phyloP scores from a whole-genome alignment of 176 grass and related monocot genomes.

The Bolboschoenus planiculmis region DNA sequence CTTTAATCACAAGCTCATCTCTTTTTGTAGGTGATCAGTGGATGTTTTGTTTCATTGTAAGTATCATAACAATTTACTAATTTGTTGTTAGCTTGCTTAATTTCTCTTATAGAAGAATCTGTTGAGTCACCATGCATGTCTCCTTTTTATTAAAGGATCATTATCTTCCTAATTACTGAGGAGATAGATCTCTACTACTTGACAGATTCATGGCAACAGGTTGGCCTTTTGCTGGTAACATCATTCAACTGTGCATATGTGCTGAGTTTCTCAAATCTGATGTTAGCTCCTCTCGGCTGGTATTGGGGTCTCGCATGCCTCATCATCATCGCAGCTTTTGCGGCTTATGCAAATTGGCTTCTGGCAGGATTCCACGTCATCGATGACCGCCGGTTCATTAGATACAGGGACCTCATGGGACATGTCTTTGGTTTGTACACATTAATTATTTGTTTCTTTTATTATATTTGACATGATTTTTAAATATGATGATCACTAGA shows the following conservation, averaged over 20 bases:
- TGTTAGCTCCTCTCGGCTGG: slow-evolving; percentile 74
- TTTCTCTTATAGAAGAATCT: neutral
- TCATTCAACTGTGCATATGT: slow-evolving; percentile 95
- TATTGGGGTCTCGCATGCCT: slow-evolving; percentile 60
- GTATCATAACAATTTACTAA: neutral
- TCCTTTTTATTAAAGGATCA: neutral
- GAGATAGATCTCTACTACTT: neutral
- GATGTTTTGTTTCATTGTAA: no score
- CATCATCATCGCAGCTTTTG: slow-evolving; percentile 32
- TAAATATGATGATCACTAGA: no score
- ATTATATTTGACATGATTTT: no score
- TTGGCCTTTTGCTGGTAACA: slow-evolving; percentile 56
- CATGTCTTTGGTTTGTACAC: slow-evolving; percentile 62
- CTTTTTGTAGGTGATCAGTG: no score
- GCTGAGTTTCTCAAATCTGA: slow-evolving; percentile 84
- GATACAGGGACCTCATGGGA: slow-evolving; percentile 90
- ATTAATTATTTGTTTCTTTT: no score
- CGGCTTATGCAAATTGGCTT: slow-evolving; percentile 77
- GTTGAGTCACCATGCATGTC: neutral
- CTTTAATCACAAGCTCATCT: no score
- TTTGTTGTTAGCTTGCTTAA: neutral
- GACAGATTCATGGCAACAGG: slow-evolving; percentile 63
- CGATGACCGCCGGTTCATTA: slow-evolving; percentile 58
- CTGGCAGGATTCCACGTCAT: slow-evolving; percentile 59
- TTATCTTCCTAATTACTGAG: neutral